phyloP scores from a whole-genome alignment of 352 stramenopile species.

The Aphanomyces astaci region DNA sequence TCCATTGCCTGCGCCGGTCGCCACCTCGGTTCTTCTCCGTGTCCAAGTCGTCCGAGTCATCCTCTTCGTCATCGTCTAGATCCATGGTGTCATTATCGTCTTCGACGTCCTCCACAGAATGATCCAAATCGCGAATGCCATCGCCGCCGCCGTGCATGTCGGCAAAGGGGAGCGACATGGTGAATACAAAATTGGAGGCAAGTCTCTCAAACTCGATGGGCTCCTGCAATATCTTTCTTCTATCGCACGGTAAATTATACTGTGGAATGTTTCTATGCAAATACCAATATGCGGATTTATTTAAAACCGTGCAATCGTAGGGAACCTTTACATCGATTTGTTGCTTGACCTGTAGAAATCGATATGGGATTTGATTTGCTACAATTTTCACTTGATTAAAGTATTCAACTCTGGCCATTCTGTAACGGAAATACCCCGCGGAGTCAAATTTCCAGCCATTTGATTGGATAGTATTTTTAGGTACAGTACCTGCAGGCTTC shows the following conservation, averaged over 20 bases:
- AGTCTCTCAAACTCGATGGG: not conserved
- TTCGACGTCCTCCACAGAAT: not conserved
- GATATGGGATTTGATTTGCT: constrained; percentile 14
- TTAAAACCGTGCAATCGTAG: not conserved
- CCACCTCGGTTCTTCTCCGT: not conserved
- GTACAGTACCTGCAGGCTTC: not conserved
- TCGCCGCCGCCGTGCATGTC: not conserved
- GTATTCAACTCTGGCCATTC: constrained; percentile 1
- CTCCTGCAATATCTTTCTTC: not conserved
- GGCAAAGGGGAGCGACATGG: constrained; percentile 12
- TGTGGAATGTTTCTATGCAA: not conserved
- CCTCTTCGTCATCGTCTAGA: constrained; percentile 19
- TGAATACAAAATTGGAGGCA: not conserved
- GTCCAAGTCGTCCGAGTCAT: constrained; percentile 20
- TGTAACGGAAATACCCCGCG: constrained; percentile 19
- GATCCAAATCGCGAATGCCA: not conserved
- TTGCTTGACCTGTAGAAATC: not conserved
- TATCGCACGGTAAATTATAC: not conserved
- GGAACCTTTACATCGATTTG: constrained; percentile 1
- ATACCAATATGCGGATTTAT: constrained; percentile 7
- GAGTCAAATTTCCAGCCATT: not conserved
- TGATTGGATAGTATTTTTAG: constrained; percentile 3
- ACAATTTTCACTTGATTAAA: constrained; percentile 13
- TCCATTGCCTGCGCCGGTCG: constrained; percentile 59
- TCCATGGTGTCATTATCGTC: constrained; percentile 3